phyloP scores from a whole-genome alignment of 2,329 filamentous ascomycete genomes.

The Pseudocercospora fuligena region DNA sequence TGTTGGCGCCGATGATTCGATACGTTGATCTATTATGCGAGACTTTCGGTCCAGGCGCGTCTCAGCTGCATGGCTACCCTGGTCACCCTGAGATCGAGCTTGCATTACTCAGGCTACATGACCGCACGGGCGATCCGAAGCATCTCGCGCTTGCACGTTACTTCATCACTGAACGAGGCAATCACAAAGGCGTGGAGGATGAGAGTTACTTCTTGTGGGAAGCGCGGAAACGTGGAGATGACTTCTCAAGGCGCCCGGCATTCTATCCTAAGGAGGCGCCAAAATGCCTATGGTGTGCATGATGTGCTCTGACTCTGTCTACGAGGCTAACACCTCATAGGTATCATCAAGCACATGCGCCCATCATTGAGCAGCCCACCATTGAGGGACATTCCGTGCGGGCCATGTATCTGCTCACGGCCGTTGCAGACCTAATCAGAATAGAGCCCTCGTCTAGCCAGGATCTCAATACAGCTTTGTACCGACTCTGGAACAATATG shows the following conservation, averaged over 20 bases:
- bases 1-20: conserved; percentile 59
- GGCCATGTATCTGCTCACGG: conserved; percentile 65
- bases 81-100: conserved; percentile 64
- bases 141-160: conserved; percentile 58
- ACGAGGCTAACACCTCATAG: conserved; percentile 35
- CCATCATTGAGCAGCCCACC: conserved; percentile 58
- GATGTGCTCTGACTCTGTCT: background rate
- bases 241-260: conserved; percentile 52
- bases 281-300: conserved; percentile 44
- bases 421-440: conserved; percentile 60
- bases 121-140: conserved; percentile 45
- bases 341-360: conserved; percentile 63
- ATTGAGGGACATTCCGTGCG: conserved; percentile 66
- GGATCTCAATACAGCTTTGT: conserved; percentile 48
- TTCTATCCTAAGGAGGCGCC: conserved; percentile 49
- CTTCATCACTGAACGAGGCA: conserved; percentile 64
- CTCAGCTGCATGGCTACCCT: conserved; percentile 63
- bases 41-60: conserved; percentile 57
- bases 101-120: conserved; percentile 53
- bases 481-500: conserved; percentile 64
- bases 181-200: conserved; percentile 54
- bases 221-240: conserved; percentile 56
- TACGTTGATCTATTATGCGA: conserved; percentile 59
- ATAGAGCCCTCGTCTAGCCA: conserved; percentile 41
- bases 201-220: conserved; percentile 62